Conservation (phyloP, 176 grass and related monocot genomes). For the Oryza glumipatula region DNA sequence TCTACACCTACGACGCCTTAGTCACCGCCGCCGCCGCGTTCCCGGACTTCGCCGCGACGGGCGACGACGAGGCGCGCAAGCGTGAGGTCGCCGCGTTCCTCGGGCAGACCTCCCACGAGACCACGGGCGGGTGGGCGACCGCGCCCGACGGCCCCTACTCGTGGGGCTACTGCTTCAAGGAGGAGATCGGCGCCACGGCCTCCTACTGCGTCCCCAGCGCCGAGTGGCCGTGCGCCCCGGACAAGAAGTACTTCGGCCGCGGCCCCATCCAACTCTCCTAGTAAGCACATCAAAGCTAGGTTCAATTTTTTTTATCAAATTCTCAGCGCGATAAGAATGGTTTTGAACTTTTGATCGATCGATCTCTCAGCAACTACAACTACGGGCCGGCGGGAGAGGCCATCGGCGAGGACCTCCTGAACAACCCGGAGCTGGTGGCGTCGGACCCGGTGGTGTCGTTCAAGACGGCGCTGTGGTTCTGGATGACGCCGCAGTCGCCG, state of each 20-base stretch:
- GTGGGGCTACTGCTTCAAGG: constrained; percentile 53
- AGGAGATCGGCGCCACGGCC: background rate
- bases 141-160: constrained; percentile 51
- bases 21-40: constrained; percentile 49
- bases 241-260: constrained; percentile 49
- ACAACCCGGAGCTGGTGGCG: constrained; percentile 66
- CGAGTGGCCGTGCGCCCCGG: constrained; percentile 46
- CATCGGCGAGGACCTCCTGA: constrained; percentile 46
- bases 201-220: constrained; percentile 35
- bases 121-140: constrained; percentile 49
- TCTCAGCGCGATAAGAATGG: no score
- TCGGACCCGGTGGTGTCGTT: constrained; percentile 53
- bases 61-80: background rate
- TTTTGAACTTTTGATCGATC: no score
- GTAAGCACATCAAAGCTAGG: constrained; percentile 25
- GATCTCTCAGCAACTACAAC: constrained; percentile 21
- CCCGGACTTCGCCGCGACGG: constrained; percentile 38
- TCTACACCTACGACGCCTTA: constrained; percentile 54
- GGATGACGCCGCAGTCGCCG: constrained; percentile 48
- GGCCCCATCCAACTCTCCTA: constrained; percentile 58
- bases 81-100: constrained; percentile 61
- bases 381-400: constrained; percentile 57
- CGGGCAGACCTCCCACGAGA: constrained; percentile 67
- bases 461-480: constrained; percentile 70
- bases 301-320: no score